Evolutionary conservation across 164 flowering plant species (phyloP).

Genomic region (Vitis rupestris): DNA sequence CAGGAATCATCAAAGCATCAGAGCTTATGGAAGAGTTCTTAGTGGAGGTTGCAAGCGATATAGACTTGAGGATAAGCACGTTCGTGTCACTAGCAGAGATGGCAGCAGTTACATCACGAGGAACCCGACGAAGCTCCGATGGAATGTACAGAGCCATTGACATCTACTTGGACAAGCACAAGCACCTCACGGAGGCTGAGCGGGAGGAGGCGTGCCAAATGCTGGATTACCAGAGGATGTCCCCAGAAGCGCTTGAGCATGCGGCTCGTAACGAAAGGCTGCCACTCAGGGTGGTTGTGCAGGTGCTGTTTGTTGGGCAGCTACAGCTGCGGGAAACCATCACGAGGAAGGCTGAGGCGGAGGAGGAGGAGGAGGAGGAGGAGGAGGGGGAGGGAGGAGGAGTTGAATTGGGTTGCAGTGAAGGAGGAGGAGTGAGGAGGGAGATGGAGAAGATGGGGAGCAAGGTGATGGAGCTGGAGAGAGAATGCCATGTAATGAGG

Average conservation of each 20-base stretch:
- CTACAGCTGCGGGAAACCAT: conserved; percentile 52
- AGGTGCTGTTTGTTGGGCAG: conserved; percentile 61
- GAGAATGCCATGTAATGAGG: conserved; percentile 45
- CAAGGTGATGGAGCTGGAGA: conserved; percentile 53
- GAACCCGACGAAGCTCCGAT: conserved; percentile 37
- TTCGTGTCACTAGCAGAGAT: conserved; percentile 49
- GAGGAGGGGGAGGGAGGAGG: conserved; percentile 20
- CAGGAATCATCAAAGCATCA: conserved; percentile 46
- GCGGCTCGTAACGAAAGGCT: conserved; percentile 63
- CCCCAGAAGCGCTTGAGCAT: conserved; percentile 60
- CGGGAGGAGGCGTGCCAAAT: conserved; percentile 60
- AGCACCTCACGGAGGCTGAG: conserved; percentile 55
- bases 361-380: conserved; percentile 15
- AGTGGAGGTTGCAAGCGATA: conserved; percentile 50
- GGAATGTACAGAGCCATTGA: conserved; percentile 71
- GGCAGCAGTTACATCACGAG: conserved; percentile 35
- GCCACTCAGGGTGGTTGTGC: conserved; percentile 63
- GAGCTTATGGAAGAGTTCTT: conserved; percentile 58
- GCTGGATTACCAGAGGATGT: conserved; percentile 62
- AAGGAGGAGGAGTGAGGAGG: conserved; percentile 11
- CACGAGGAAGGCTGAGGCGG: conserved; percentile 13
- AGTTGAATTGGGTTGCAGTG: not conserved
- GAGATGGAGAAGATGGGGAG: conserved; percentile 48
- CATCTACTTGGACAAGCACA: conserved; percentile 55
- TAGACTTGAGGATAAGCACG: conserved; percentile 33